Conservation (phyloP, 108 stramenopile species). For the Discostella pseudostelligera region DNA sequence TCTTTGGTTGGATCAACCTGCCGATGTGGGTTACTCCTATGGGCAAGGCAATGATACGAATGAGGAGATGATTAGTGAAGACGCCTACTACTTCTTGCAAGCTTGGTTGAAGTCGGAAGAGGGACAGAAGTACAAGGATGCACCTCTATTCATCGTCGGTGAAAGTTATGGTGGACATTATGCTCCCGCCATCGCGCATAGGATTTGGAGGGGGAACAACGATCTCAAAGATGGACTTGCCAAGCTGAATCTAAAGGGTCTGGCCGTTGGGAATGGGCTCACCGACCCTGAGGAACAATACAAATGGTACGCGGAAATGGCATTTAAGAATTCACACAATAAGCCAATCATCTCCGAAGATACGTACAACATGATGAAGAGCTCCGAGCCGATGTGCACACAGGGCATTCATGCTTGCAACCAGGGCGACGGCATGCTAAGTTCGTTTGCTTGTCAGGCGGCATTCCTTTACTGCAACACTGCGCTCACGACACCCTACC, state of each 20-base stretch:
- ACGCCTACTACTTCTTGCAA: constrained; percentile 94
- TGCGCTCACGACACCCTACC: constrained; percentile 83
- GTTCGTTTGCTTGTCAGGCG: constrained; percentile 74
- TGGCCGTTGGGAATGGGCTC: constrained; percentile 95
- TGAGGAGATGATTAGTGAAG: constrained; percentile 91
- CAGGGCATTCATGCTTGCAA: constrained; percentile 84
- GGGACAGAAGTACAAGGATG: constrained; percentile 72
- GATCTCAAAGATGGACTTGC: constrained; percentile 48
- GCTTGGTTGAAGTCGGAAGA: constrained; percentile 86
- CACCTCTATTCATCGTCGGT: constrained; percentile 80
- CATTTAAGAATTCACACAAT: constrained; percentile 87
- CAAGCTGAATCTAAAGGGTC: constrained; percentile 75
- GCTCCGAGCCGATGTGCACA: constrained; percentile 72
- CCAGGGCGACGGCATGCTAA: constrained; percentile 50
- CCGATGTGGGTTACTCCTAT: constrained; percentile 96
- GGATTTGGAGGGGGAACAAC: constrained; percentile 69
- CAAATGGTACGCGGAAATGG: constrained; percentile 91
- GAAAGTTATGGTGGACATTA: constrained; percentile 97
- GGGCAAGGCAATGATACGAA: constrained; percentile 74
- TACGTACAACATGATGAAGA: constrained; percentile 72
- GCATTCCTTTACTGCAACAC: constrained; percentile 80
- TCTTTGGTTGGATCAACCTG: constrained; percentile 97
- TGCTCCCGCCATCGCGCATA: constrained; percentile 86
- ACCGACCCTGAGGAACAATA: constrained; percentile 94
- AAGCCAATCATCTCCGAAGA: constrained; percentile 79